Conservation (phyloP, 192 early-diverging fungal genomes). For the Allomyces macrogynus region DNA sequence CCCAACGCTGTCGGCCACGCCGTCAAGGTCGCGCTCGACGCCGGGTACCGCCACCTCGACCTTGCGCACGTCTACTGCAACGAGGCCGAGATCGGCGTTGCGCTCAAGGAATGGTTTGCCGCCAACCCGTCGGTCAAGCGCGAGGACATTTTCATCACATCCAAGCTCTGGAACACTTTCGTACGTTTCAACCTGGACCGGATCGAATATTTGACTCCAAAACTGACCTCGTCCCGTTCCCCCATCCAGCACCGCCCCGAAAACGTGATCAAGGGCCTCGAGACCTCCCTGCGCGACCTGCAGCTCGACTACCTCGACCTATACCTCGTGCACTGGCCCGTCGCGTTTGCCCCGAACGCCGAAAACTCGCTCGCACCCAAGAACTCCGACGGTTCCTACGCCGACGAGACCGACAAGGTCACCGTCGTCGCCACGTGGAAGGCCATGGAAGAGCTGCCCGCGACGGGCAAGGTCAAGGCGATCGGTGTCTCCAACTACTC, state of each 20-base stretch:
- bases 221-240: too few species aligned
- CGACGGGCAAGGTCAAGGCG: conserved; percentile 41
- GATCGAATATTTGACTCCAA: too few species aligned
- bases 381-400: conserved; percentile 8
- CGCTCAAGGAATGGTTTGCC: conserved; percentile 26
- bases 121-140: conserved; percentile 26
- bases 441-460: conserved; percentile 59
- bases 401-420: conserved; percentile 1
- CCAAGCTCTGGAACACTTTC: conserved; percentile 36
- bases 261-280: conserved; percentile 34
- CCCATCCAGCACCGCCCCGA: conserved; percentile 25
- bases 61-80: conserved; percentile 48
- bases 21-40: conserved; percentile 34
- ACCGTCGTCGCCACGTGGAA: conserved; percentile 50
- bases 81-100: conserved; percentile 58
- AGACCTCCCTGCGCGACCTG: conserved; percentile 44
- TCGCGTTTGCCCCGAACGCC: conserved; percentile 21
- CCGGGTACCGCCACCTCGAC: conserved; percentile 56
- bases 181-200: too few species aligned
- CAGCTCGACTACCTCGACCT: conserved; percentile 58
- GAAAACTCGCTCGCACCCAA: conserved; percentile 3
- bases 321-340: conserved; percentile 72
- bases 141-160: conserved; percentile 55
- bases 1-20: conserved; percentile 31
- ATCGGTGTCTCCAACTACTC: conserved; percentile 79